Evolutionary conservation across 2,329 filamentous ascomycete species (phyloP).

Genomic region (Stagonosporopsis tanaceti): DNA sequence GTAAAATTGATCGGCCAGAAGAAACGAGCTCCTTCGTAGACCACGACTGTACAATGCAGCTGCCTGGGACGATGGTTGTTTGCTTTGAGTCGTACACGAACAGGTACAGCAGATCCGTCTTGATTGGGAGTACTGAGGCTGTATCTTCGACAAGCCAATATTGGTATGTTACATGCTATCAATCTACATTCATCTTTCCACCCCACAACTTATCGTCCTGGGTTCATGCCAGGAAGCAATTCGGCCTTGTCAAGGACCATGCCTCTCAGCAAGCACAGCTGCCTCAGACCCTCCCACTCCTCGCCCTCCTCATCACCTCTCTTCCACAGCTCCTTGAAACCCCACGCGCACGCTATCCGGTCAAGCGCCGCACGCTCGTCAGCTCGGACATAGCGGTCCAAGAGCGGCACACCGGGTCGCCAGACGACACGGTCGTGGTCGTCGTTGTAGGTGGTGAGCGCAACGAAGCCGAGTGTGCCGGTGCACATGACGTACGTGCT

Average conservation of each 20-base stretch:
- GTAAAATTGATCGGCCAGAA: no score
- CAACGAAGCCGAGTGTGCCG: slow-evolving; percentile 81
- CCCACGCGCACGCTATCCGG: slow-evolving; percentile 86
- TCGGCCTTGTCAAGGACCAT: slow-evolving; percentile 92
- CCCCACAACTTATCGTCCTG: slow-evolving; percentile 5
- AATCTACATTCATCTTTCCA: not conserved
- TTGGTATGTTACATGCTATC: slow-evolving; percentile 13
- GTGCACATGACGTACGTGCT: slow-evolving; percentile 85
- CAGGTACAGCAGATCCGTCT: no score
- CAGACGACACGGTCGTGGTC: slow-evolving; percentile 95
- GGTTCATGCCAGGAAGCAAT: slow-evolving; percentile 90
- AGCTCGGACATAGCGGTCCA: slow-evolving; percentile 85
- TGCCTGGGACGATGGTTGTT: no score
- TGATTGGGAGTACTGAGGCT: not conserved
- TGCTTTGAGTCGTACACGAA: no score
- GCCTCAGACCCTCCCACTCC: slow-evolving; percentile 86
- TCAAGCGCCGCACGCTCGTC: slow-evolving; percentile 90
- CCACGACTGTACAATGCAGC: no score
- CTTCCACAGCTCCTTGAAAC: slow-evolving; percentile 81
- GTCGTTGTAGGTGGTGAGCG: slow-evolving; percentile 87
- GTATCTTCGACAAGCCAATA: not conserved
- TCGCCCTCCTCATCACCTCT: slow-evolving; percentile 89
- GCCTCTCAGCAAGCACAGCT: slow-evolving; percentile 81
- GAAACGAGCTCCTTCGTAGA: no score
- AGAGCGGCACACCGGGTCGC: slow-evolving; percentile 80